These are phyloP conservation scores for Mycena galericulata DNA, from an alignment of 768 basidiomycete genomes.

Conservation along the genomic window DNA sequence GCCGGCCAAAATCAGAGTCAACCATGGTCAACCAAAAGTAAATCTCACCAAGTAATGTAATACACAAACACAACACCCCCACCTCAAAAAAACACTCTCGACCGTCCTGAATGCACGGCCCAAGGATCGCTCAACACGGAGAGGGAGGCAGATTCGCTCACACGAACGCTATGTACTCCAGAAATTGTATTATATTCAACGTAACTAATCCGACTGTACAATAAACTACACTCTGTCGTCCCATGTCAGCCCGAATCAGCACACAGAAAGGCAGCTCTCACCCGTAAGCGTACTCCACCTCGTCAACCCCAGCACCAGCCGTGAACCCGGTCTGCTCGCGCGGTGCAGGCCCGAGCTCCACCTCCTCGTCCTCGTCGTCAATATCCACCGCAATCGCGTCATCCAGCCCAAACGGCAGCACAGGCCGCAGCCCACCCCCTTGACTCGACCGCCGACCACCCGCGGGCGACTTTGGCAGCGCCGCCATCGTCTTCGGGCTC, in stretches of 20 bases:
- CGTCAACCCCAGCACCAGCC: slow-evolving; percentile 86
- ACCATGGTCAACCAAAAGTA: slow-evolving; percentile 4
- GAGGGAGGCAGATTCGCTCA: too few relatives aligned
- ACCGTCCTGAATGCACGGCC: neutral
- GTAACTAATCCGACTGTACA: too few relatives aligned
- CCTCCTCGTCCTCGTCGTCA: slow-evolving; percentile 81
- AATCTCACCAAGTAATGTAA: neutral
- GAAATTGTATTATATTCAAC: too few relatives aligned
- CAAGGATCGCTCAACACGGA: too few relatives aligned
- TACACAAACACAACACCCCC: slow-evolving; percentile 7
- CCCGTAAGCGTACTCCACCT: slow-evolving; percentile 92
- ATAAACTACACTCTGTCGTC: slow-evolving; percentile 46
- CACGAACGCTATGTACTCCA: too few relatives aligned
- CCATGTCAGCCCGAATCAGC: neutral
- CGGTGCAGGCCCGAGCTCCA: slow-evolving; percentile 80
- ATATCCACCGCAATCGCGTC: slow-evolving; percentile 77
- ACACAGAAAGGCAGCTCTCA: slow-evolving; percentile 49
- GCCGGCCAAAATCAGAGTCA: neutral
- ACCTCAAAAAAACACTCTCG: neutral
- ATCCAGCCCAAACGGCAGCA: slow-evolving; percentile 79
- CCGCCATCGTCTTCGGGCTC: slow-evolving; percentile 96
- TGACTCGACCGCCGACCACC: slow-evolving; percentile 86
- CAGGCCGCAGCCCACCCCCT: slow-evolving; percentile 86
- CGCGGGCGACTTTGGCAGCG: slow-evolving; percentile 91
- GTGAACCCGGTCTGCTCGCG: slow-evolving; percentile 80